phyloP scores from a whole-genome alignment of 441 rosid species.

The Erodium trifolium region DNA sequence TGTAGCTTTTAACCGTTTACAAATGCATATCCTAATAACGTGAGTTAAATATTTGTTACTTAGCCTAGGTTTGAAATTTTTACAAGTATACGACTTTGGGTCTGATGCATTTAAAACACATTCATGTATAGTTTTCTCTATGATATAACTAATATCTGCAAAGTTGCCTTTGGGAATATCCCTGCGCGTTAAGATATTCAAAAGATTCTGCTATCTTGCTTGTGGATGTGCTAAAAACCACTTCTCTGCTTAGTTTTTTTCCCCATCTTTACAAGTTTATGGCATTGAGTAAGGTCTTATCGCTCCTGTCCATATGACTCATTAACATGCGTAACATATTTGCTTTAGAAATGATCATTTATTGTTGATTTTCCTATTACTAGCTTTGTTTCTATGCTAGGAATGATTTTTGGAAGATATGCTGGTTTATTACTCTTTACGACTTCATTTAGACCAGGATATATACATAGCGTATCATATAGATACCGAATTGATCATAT shows the following conservation, averaged over 20 bases:
- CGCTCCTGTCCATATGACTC: neutral
- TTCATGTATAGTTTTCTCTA: too few relatives aligned
- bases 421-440: neutral
- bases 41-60: neutral
- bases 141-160: too few relatives aligned
- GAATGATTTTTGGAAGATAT: conserved; percentile 9
- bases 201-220: too few relatives aligned
- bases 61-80: neutral
- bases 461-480: conserved; percentile 1
- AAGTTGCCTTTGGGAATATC: too few relatives aligned
- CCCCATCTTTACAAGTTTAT: neutral
- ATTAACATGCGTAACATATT: neutral
- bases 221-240: neutral
- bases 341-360: neutral
- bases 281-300: neutral
- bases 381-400: neutral
- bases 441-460: neutral
- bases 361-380: neutral
- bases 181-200: too few relatives aligned
- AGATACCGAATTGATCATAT: conserved; percentile 2
- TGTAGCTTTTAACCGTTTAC: neutral
- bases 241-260: neutral
- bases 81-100: neutral
- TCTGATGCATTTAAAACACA: neutral
- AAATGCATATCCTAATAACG: neutral